Evolutionary conservation across 257 asterid genomes (phyloP), one percentile per base, ranked within the genome.

Genomic region (Capsicum pubescens): DNA sequence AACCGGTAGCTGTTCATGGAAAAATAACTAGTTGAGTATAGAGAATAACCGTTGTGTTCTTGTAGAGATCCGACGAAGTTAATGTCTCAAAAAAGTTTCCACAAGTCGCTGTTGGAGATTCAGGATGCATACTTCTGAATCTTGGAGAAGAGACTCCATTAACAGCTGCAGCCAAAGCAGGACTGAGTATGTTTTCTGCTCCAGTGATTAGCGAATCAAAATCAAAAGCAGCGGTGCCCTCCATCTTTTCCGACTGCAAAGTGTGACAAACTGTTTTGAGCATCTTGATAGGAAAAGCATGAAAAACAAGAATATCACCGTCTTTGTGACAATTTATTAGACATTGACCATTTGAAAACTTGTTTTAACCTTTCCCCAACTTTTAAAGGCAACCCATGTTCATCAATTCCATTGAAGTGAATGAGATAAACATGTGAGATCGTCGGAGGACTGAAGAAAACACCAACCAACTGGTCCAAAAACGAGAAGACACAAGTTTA

Each of bases 191-290:
- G 44, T 86, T 87, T 57, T 88, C 93, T 15, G 87, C 35, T 72
- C 71, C 84, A 79, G 84, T 87, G 67, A 86, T 69, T 57, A 87
- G 88, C 13, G 83, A 59, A 71, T 90, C 94, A 13, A 89, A 59
- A 71, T 90, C 94, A 13, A 89, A 88, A 16, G 87, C 76, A 21
- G 88, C 21, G 15, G 63, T 6, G 26, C 90, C 91, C 87, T 96
- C 99, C 94, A 94, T 89, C 84, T 93, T 93, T 86, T 96, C 99
- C 14, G 98, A 93, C 99, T 94, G 95, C 82, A 46, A 46, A 81
- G 42, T 50, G 57, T 36, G 26, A 57, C 61, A 64, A 48, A 57
- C 12, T 59, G 56, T 26, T 82, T 42, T 67, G 48, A 78, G 79
- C 61, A 44, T 63, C 50, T 79, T n/a, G 15, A 52, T 14, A 81